Base-by-base conservation (phyloP, 2,329 filamentous ascomycete species). In the Mycosphaerella sp. region DNA sequence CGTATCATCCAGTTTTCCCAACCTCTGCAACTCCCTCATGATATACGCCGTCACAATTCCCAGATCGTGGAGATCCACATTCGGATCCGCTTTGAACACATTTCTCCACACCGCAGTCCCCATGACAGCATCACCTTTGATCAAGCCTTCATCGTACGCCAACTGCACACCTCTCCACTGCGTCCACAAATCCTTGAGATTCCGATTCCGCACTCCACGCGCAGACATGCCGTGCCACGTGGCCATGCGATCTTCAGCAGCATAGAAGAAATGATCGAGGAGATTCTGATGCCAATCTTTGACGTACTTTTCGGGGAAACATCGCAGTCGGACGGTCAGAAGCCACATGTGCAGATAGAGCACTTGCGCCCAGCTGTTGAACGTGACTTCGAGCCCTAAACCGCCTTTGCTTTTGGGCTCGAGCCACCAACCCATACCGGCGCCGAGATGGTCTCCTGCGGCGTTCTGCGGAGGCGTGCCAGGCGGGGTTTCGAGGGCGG, bases 301-400 rank as follows among this genome's bases (percentile, higher is more conserved):
- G 60, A 86, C 83, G 59, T 80, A 76, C 17, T 84, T 79, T 48
- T 77, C 74, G 17, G 87, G 84, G 61, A 96, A 81, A 69, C 84
- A 84, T 58, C 93, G 86, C 62, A 96, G 75, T 50, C 90, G 86
- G 41, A 87, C 86, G 49, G 87, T 86, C 53, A 97, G 72, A 52
- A 96, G 79, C 75, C 95, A 97, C 79, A 98, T 86, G 75, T 98
- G 91, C 52, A 98, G 79, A 78, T 95, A 95, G 32, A 90, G 93
- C 40, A 97, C 85, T 71, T 97, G 90, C 16, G 89, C 87, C 93
- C 93, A 98, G 50, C 87, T 91, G 66, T 85, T 90, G 71, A 98
- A 98, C 0, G 89, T 97, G 0, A 89, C 87, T 28, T 80, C 77
- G 14, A 98, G 80, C 21, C 80, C 80, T 57, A 95, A 81, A 1